A percentile compares a stretch with the other conserved stretches of the same genome.
Evolutionary conservation across 139 green algal species (phyloP).

Genomic region (Yamagishiella unicocca): DNA sequence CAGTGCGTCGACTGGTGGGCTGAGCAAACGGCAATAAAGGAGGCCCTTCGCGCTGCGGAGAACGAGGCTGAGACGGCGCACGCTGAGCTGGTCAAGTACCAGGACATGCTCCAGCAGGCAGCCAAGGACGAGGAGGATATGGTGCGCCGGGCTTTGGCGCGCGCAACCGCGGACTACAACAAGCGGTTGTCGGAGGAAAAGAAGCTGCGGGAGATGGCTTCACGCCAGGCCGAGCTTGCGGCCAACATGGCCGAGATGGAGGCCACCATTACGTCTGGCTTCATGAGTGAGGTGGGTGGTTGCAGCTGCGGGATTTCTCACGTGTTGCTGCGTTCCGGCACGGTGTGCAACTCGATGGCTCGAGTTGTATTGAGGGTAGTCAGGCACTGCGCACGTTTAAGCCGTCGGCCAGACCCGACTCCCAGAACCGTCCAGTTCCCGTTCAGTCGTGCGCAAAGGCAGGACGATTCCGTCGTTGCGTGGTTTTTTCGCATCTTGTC

Average conservation of each 20-base stretch:
- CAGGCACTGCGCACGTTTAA: too few relatives aligned
- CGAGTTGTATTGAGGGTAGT: too few relatives aligned
- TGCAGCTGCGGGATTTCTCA: too few relatives aligned
- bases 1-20: slow-evolving; percentile 79
- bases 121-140: slow-evolving; percentile 49
- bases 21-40: slow-evolving; percentile 68
- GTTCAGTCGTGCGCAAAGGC: too few relatives aligned
- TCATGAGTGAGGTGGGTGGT: slow-evolving; percentile 60
- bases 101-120: slow-evolving; percentile 58
- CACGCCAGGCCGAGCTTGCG: slow-evolving; percentile 61
- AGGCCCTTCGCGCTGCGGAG: slow-evolving; percentile 55
- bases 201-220: slow-evolving; percentile 37
- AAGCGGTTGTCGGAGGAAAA: slow-evolving; percentile 58
- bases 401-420: too few relatives aligned
- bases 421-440: too few relatives aligned
- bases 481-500: too few relatives aligned
- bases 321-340: too few relatives aligned
- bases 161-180: slow-evolving; percentile 57
- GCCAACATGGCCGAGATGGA: slow-evolving; percentile 67
- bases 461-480: too few relatives aligned
- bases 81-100: slow-evolving; percentile 62
- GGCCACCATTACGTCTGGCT: slow-evolving; percentile 53
- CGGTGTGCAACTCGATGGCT: too few relatives aligned
- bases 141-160: slow-evolving; percentile 47
- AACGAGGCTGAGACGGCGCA: slow-evolving; percentile 55